Conservation (phyloP, 768 basidiomycete genomes). For the Zangia roseola region DNA sequence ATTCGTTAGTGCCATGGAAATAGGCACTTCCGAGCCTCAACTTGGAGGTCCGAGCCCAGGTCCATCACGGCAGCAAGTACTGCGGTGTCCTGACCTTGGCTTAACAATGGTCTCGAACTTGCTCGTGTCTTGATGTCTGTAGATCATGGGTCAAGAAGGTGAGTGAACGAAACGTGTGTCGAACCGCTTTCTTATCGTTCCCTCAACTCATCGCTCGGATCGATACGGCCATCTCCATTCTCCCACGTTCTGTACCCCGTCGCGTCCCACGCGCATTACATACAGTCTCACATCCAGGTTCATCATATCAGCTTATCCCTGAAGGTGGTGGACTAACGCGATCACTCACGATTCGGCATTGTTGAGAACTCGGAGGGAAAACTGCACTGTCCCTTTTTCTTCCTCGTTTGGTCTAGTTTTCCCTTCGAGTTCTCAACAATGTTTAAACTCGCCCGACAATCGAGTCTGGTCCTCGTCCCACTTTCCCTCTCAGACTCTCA, state of each 20-base stretch:
- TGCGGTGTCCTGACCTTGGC: constrained; percentile 3
- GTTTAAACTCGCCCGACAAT: background rate
- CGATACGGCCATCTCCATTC: constrained; percentile 18
- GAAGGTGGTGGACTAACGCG: background rate
- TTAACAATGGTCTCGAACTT: constrained; percentile 13
- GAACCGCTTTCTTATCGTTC: constrained; percentile 22
- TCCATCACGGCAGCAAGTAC: too few species aligned
- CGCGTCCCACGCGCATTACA: background rate
- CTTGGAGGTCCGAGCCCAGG: too few species aligned
- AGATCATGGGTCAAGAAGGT: constrained; percentile 20
- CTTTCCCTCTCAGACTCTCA: background rate
- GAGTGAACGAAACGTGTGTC: constrained; percentile 1
- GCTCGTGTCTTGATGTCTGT: constrained; percentile 2
- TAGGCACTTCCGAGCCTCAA: too few species aligned
- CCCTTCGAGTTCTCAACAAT: background rate
- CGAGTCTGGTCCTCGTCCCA: background rate
- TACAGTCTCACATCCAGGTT: too few species aligned
- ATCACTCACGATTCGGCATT: background rate
- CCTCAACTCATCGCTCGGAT: constrained; percentile 18
- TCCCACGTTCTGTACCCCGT: background rate
- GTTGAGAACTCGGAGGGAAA: too few species aligned
- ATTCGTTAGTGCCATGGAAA: background rate
- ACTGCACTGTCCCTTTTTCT: too few species aligned
- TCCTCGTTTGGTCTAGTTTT: too few species aligned
- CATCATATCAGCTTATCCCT: background rate